These are phyloP conservation scores for Sporothrix phasma DNA, from an alignment of 2,329 filamentous ascomycete genomes.

Conservation along the genomic window DNA sequence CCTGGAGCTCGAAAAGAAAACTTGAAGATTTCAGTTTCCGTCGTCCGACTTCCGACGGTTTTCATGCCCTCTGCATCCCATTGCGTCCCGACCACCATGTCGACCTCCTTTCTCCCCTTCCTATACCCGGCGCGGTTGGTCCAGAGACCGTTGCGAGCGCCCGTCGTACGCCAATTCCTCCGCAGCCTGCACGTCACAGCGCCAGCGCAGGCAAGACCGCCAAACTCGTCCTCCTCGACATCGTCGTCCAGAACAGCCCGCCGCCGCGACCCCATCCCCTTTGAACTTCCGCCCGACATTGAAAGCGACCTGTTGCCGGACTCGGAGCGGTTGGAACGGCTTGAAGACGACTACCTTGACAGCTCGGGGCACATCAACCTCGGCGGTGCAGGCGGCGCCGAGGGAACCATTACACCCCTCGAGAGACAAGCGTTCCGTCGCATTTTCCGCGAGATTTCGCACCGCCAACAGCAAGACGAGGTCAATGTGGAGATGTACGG, in stretches of 20 bases:
- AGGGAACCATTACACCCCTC: conserved; percentile 46
- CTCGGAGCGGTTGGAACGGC: neutral
- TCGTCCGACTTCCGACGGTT: neutral
- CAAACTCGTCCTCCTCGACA: neutral
- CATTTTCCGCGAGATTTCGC: conserved; percentile 50
- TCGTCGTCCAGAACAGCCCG: neutral
- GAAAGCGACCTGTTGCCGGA: conserved; percentile 20
- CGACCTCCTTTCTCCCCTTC: conserved; percentile 50
- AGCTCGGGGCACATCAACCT: neutral
- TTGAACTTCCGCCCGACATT: conserved; percentile 36
- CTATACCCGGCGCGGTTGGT: conserved; percentile 64
- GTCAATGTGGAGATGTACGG: neutral
- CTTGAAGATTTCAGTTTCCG: neutral
- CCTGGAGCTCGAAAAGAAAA: neutral
- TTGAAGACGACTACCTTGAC: conserved; percentile 19
- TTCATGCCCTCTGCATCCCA: neutral
- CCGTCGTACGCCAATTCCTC: conserved; percentile 21
- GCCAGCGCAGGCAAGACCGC: neutral
- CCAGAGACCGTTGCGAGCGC: conserved; percentile 27
- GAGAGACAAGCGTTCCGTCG: conserved; percentile 42
- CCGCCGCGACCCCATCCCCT: conserved; percentile 37
- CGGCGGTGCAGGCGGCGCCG: neutral
- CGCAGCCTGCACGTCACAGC: conserved; percentile 22
- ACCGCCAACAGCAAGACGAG: neutral
- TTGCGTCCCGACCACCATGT: conserved; percentile 28